Evolutionary conservation across 108 stramenopile species (phyloP).

Genomic region (Cafeteria roenbergensis): DNA sequence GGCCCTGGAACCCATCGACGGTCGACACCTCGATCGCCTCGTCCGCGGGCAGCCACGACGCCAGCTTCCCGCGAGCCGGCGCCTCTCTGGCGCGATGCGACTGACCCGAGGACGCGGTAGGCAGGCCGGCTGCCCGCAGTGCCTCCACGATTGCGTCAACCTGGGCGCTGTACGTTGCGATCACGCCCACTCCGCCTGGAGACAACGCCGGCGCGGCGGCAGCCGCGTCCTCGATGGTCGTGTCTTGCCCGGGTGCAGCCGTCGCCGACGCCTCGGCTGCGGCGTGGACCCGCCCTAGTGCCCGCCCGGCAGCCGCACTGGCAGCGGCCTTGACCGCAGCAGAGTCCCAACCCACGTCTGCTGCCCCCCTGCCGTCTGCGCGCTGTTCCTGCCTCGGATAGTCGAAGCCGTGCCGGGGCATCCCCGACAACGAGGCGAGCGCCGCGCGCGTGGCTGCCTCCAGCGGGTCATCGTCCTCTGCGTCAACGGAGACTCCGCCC

Average conservation of each 20-base stretch:
- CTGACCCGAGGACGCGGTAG: not conserved
- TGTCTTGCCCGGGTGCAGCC: not conserved
- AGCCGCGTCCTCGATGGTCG: no score
- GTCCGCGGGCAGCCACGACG: not conserved
- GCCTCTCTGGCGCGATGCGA: not conserved
- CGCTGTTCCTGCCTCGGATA: no score
- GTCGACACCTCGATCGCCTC: constrained; percentile 25
- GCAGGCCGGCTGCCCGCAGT: not conserved
- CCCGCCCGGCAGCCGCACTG: not conserved
- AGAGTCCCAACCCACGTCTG: no score
- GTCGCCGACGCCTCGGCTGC: not conserved
- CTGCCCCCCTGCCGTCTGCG: no score
- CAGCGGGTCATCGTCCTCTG: no score
- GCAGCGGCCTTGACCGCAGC: not conserved
- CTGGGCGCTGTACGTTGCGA: not conserved
- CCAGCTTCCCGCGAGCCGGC: not conserved
- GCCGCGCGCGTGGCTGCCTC: no score
- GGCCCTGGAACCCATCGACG: constrained; percentile 45
- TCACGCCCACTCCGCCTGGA: not conserved
- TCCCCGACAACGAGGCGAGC: no score
- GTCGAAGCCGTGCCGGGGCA: no score
- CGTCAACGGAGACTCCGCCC: no score
- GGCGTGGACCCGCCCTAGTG: not conserved
- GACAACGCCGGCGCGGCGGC: not conserved
- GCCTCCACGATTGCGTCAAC: not conserved